Percentiles rank a stretch among this genome's conserved stretches.
Conservation (phyloP, 768 basidiomycete genomes). For the Lenzites betulinus region DNA sequence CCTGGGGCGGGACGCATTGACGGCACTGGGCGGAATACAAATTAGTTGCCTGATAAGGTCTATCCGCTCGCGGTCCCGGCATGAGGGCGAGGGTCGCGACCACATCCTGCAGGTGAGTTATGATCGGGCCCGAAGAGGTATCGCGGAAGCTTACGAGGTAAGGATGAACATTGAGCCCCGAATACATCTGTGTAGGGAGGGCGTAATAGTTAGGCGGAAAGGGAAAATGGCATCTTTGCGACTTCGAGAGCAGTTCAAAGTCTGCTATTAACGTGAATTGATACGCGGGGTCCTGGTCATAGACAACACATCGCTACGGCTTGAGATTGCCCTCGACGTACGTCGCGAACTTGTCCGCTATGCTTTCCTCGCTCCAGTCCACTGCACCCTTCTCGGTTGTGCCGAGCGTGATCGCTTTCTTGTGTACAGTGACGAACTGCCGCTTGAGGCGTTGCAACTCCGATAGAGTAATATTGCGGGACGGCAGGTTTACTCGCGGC, state of each 20-base stretch:
- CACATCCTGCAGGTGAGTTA: not conserved
- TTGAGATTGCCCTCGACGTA: conserved; percentile 75
- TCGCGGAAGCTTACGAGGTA: too few species aligned
- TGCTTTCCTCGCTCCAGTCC: conserved; percentile 73
- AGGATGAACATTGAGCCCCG: too few species aligned
- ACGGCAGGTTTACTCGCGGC: conserved; percentile 61
- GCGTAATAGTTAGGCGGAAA: too few species aligned
- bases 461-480: conserved; percentile 74
- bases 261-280: too few species aligned
- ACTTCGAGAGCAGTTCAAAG: too few species aligned
- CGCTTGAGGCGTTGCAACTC: conserved; percentile 89
- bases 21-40: not conserved
- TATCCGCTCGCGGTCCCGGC: not conserved
- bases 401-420: conserved; percentile 84
- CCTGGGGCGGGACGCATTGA: not conserved
- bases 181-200: too few species aligned
- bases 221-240: too few species aligned
- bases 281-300: not conserved
- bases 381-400: conserved; percentile 75
- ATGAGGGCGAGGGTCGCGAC: not conserved
- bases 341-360: conserved; percentile 66
- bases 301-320: conserved; percentile 32
- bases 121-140: conserved; percentile 8
- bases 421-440: conserved; percentile 89
- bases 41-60: not conserved